These are phyloP conservation scores for Tetrapyrgos nigripes DNA, from an alignment of 1,284 basidiomycete species.

Conservation along the genomic window DNA sequence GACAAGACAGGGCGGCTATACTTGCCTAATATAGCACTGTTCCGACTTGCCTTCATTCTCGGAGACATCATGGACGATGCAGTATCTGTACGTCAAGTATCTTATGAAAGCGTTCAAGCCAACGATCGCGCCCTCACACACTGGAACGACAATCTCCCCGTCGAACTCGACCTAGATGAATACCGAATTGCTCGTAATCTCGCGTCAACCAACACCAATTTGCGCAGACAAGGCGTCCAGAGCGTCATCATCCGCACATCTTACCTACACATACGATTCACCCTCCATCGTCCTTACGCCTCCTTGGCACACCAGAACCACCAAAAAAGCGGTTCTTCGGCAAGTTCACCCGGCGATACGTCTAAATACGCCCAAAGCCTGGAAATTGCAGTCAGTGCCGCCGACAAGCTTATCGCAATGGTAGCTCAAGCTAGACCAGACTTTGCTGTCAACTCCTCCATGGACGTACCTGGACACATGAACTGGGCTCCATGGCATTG, in stretches of 20 bases:
- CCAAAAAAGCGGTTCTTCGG: constrained; percentile 27
- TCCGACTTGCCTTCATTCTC: constrained; percentile 75
- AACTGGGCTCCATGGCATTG: constrained; percentile 83
- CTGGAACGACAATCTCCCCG: constrained; percentile 77
- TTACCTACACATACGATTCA: constrained; percentile 82
- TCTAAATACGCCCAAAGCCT: constrained; percentile 63
- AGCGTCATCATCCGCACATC: constrained; percentile 78
- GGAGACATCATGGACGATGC: constrained; percentile 86
- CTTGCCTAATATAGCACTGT: constrained; percentile 75
- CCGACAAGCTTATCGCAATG: constrained; percentile 77
- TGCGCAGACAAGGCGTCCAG: constrained; percentile 73
- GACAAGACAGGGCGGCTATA: constrained; percentile 70
- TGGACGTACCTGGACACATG: constrained; percentile 80
- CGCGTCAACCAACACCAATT: constrained; percentile 58
- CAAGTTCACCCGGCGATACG: constrained; percentile 33
- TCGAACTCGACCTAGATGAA: constrained; percentile 77
- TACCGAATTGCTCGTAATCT: constrained; percentile 72
- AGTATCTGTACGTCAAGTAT: constrained; percentile 73
- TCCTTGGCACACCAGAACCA: constrained; percentile 34
- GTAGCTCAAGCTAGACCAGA: constrained; percentile 74
- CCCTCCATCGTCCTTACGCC: constrained; percentile 81
- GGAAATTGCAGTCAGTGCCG: constrained; percentile 74
- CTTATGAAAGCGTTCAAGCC: constrained; percentile 73
- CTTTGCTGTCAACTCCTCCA: constrained; percentile 67
- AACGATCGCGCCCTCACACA: constrained; percentile 70